Evolutionary conservation across 306 rosid genomes (phyloP).

Genomic region (Castanospermum australe): DNA sequence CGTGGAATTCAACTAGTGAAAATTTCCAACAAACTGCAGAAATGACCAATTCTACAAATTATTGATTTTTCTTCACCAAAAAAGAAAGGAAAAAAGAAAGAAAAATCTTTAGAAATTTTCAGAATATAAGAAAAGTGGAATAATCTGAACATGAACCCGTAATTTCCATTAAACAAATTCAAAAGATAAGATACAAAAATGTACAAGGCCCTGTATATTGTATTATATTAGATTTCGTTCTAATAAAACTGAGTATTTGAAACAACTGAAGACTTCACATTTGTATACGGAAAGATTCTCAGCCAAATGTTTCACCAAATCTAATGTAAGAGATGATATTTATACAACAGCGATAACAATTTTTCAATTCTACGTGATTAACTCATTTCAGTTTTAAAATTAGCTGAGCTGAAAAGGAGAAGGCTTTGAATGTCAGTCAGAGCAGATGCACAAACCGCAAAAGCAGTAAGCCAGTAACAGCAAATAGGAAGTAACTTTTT

Average conservation of each 20-base stretch:
- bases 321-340: not conserved
- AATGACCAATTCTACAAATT: conserved; percentile 19
- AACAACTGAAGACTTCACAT: not conserved
- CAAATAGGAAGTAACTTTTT: not conserved
- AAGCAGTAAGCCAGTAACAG: conserved; percentile 9
- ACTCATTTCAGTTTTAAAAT: conserved; percentile 6
- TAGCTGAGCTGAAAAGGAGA: not conserved
- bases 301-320: not conserved
- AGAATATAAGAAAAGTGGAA: conserved; percentile 7
- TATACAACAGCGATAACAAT: not conserved
- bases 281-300: not conserved
- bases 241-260: not conserved
- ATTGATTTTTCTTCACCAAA: conserved; percentile 17
- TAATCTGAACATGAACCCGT: not conserved
- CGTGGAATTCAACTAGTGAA: conserved; percentile 2
- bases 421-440: not conserved
- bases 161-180: not conserved
- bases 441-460: conserved; percentile 9
- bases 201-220: not conserved
- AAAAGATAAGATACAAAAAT: conserved; percentile 2
- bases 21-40: conserved; percentile 28
- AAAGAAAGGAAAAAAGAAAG: not conserved
- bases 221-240: not conserved
- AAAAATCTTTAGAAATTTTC: conserved; percentile 3
- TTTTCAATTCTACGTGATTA: not conserved